Evolutionary conservation across 2,329 filamentous ascomycete species (phyloP), one percentile per base, ranked within the genome.

Genomic region (Claviceps arundinis): DNA sequence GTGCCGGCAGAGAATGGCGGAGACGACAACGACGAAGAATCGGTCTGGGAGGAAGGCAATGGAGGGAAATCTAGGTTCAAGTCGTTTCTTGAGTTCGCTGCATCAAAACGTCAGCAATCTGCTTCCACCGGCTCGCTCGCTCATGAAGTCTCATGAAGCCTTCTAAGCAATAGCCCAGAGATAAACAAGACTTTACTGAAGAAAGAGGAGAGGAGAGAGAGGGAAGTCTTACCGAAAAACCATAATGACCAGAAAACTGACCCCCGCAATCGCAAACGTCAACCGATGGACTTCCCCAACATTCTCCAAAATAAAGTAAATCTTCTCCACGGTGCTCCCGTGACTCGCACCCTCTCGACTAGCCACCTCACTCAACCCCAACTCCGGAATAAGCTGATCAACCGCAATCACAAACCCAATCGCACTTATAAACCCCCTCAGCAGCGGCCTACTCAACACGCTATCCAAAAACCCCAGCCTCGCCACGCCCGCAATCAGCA

Each of bases 341-440:
- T 97, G 91, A 44, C 80, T 79, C 2, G 89, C 79, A n/a, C 78
- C 76, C 2, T 67, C 64, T 16, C 84, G 69, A 50, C 80, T 81
- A 0, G 89, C 87, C 17, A 81, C 68, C 1, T 75, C 70, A 40
- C 75, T 76, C 22, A 98, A 75, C 0, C 93, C 93, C 60, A 95
- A 77, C 67, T 97, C 89, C 0, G 91, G 90, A 50, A 96, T 87
- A 45, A 95, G 72, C 68, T 98, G 93, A 65, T 97, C 93, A 38
- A 97, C 88, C 41, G 94, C 82, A 64, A 98, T 97, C 57, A 97
- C 90, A 52, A 96, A 87, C 48, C 93, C 93, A 64, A 98, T 94
- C 49, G 93, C 93, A 53, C 88, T 95, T 68, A 98, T 96, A 70
- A 98, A 98, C 1, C 93, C 93, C 54, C 93, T 78, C 52, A 97